Evolutionary conservation across 2,329 filamentous ascomycete species (phyloP).

Genomic region (Seiridium cupressi): DNA sequence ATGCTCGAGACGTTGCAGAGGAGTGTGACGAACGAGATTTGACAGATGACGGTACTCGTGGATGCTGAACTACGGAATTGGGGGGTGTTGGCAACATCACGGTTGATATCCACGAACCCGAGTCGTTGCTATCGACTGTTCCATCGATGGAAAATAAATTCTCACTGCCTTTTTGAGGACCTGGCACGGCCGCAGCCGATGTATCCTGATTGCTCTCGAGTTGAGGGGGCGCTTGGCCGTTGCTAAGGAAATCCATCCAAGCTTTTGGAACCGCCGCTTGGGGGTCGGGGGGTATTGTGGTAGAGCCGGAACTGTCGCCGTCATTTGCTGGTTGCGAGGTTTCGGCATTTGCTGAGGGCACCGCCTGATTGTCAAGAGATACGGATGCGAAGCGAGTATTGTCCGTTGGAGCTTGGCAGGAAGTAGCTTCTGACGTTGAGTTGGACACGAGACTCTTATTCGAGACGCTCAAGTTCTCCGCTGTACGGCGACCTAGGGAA

Average conservation of each 20-base stretch:
- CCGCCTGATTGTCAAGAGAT: not conserved
- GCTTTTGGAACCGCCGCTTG: not conserved
- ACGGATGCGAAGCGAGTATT: not conserved
- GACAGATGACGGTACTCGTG: not conserved
- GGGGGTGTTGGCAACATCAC: not conserved
- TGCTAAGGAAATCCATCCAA: not conserved
- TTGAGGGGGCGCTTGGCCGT: not conserved
- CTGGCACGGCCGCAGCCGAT: not conserved
- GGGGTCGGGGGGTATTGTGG: not conserved
- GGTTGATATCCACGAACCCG: conserved; percentile 6
- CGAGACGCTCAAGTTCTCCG: no score
- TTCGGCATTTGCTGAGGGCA: not conserved
- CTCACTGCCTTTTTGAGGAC: no score
- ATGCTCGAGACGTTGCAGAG: not conserved
- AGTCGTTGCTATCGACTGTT: not conserved
- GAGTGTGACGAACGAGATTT: not conserved
- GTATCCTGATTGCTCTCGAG: not conserved
- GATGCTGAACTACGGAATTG: not conserved
- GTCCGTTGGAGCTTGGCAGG: no score
- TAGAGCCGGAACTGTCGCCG: not conserved
- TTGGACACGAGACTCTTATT: no score
- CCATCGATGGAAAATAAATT: not conserved
- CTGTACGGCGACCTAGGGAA: no score
- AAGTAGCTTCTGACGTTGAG: no score
- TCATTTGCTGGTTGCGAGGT: not conserved